phyloP scores from a whole-genome alignment of 768 basidiomycete genomes.

The Termitomyces sp. region DNA sequence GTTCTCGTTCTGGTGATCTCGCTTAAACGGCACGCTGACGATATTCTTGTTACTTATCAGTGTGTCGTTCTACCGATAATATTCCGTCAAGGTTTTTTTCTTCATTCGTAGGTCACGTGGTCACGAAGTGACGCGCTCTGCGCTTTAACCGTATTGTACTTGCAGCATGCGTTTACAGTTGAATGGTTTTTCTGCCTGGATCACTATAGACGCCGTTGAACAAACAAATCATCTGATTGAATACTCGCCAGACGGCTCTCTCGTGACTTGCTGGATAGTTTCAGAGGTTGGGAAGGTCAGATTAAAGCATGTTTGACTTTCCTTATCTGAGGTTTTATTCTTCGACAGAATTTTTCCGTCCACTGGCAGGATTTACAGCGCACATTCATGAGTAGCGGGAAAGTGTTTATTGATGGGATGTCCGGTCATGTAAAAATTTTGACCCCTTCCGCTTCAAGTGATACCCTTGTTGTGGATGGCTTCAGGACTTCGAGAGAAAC shows the following conservation, averaged over 20 bases:
- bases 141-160: too few relatives aligned
- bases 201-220: constrained; percentile 11
- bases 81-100: too few relatives aligned
- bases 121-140: too few relatives aligned
- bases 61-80: too few relatives aligned
- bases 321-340: background rate
- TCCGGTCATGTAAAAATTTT: background rate
- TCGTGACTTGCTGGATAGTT: constrained; percentile 18
- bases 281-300: constrained; percentile 21
- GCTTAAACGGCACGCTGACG: too few relatives aligned
- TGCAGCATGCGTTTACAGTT: background rate
- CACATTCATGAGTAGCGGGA: background rate
- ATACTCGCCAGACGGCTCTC: constrained; percentile 7
- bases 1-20: too few relatives aligned
- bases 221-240: constrained; percentile 11
- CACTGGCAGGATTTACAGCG: constrained; percentile 8
- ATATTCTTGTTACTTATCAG: too few relatives aligned
- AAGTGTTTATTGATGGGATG: constrained; percentile 11
- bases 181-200: constrained; percentile 12
- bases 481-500: constrained; percentile 6
- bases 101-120: too few relatives aligned
- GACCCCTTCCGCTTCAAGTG: too few relatives aligned
- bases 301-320: background rate
- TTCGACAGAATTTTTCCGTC: constrained; percentile 12
- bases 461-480: background rate